Percentiles rank a stretch among this genome's conserved stretches.
These are phyloP conservation scores for Lactarius psammicola DNA, from an alignment of 768 basidiomycete species.

Conservation along the genomic window DNA sequence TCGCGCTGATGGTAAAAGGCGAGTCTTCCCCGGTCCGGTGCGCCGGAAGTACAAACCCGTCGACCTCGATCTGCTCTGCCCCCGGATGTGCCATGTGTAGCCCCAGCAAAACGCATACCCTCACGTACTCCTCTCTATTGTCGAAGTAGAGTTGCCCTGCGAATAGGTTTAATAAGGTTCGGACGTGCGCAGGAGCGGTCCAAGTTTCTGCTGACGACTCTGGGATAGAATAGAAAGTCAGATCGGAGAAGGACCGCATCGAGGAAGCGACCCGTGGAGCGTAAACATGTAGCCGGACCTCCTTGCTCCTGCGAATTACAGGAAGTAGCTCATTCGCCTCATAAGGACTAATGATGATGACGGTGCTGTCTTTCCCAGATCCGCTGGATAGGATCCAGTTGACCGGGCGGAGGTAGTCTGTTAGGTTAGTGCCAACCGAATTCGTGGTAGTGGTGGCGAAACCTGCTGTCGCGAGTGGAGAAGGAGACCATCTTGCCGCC, in stretches of 20 bases:
- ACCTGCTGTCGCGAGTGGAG: slow-evolving; percentile 16
- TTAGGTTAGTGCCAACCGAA: background rate
- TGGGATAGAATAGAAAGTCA: slow-evolving; percentile 14
- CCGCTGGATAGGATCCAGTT: slow-evolving; percentile 23
- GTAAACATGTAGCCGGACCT: slow-evolving; percentile 20
- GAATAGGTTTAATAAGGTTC: slow-evolving; percentile 13
- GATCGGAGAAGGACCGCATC: slow-evolving; percentile 19
- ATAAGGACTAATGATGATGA: slow-evolving; percentile 20
- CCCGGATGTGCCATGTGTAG: slow-evolving; percentile 20
- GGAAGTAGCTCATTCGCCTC: slow-evolving; percentile 24
- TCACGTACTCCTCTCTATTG: slow-evolving; percentile 17
- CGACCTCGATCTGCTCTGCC: background rate
- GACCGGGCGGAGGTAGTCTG: slow-evolving; percentile 23
- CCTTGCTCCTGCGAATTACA: slow-evolving; percentile 13
- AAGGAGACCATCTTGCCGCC: slow-evolving; percentile 6
- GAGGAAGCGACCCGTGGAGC: slow-evolving; percentile 14
- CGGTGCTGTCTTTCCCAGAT: slow-evolving; percentile 4
- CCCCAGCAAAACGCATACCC: slow-evolving; percentile 19
- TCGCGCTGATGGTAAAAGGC: slow-evolving; percentile 8
- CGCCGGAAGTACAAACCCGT: slow-evolving; percentile 15
- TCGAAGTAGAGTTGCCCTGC: slow-evolving; percentile 27
- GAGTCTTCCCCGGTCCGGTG: slow-evolving; percentile 7
- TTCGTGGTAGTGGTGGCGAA: slow-evolving; percentile 10
- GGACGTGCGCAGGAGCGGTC: slow-evolving; percentile 11
- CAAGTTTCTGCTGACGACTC: background rate